These are phyloP conservation scores for Penicillium sp. DNA, from an alignment of 2,329 filamentous ascomycete species.

Conservation along the genomic window DNA sequence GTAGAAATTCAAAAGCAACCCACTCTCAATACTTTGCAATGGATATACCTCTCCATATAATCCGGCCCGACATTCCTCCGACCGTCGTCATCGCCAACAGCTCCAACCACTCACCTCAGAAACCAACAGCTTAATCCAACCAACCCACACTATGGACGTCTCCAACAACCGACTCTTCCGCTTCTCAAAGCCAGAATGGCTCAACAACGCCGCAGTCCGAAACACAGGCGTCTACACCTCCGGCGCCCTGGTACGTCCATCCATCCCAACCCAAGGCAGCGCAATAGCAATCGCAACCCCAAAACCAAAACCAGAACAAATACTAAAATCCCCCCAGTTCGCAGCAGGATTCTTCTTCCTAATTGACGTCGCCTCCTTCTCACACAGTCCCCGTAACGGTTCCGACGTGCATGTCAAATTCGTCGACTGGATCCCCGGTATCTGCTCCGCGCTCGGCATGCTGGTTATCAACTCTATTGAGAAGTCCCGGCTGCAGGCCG, in stretches of 20 bases:
- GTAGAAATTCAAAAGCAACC: no score
- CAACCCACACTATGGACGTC: constrained; percentile 39
- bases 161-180: constrained; percentile 65
- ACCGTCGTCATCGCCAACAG: constrained; percentile 24
- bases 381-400: constrained; percentile 64
- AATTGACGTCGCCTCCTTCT: constrained; percentile 68
- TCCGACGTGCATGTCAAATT: constrained; percentile 69
- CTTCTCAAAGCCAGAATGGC: constrained; percentile 68
- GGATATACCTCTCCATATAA: no score
- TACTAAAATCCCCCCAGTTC: constrained; percentile 65
- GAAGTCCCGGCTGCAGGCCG: constrained; percentile 66
- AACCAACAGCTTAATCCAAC: constrained; percentile 14
- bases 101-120: no score
- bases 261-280: no score
- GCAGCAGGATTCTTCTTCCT: constrained; percentile 72
- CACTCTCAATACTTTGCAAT: no score
- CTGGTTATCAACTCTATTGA: constrained; percentile 74
- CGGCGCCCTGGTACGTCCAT: constrained; percentile 63
- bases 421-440: constrained; percentile 73
- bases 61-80: constrained; percentile 24
- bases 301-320: background rate
- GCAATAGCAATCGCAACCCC: background rate
- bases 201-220: constrained; percentile 67
- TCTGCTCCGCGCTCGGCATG: constrained; percentile 72
- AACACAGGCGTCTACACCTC: constrained; percentile 69